These are phyloP conservation scores for Fusarium hainanense DNA, from an alignment of 2,329 filamentous ascomycete species.

Conservation along the genomic window DNA sequence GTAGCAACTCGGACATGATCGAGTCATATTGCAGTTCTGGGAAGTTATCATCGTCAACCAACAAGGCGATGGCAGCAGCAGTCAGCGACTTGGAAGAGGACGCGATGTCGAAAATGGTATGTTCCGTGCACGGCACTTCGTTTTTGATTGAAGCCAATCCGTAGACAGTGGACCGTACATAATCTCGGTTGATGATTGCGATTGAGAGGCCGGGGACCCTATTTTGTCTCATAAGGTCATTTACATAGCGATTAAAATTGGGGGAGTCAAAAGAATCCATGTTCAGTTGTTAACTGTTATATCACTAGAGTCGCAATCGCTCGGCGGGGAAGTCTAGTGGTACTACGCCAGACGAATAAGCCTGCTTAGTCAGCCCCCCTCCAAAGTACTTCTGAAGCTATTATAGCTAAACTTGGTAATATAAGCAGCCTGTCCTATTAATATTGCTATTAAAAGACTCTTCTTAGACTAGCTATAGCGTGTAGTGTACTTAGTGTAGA, in stretches of 20 bases:
- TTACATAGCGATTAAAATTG: background rate
- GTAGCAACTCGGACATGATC: slow-evolving; percentile 5
- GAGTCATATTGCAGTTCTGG: background rate
- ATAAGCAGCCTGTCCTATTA: no score
- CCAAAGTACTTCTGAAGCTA: no score
- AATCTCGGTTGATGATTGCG: background rate
- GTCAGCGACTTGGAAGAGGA: slow-evolving; percentile 18
- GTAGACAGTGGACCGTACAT: background rate
- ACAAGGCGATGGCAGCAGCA: background rate
- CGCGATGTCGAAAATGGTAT: slow-evolving; percentile 23
- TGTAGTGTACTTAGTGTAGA: no score
- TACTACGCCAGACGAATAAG: background rate
- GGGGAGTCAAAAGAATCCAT: background rate
- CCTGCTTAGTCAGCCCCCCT: no score
- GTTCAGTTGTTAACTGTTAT: background rate
- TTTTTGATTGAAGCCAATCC: background rate
- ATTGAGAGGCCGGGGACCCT: slow-evolving; percentile 17
- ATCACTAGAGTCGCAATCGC: background rate
- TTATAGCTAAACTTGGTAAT: no score
- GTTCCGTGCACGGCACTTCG: background rate
- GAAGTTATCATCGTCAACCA: background rate
- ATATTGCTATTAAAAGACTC: no score
- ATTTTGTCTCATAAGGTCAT: background rate
- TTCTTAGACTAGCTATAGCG: no score
- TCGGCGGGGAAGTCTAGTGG: background rate